Conservation (phyloP, 495 filamentous ascomycete genomes). For the Penicilliopsis zonata region DNA sequence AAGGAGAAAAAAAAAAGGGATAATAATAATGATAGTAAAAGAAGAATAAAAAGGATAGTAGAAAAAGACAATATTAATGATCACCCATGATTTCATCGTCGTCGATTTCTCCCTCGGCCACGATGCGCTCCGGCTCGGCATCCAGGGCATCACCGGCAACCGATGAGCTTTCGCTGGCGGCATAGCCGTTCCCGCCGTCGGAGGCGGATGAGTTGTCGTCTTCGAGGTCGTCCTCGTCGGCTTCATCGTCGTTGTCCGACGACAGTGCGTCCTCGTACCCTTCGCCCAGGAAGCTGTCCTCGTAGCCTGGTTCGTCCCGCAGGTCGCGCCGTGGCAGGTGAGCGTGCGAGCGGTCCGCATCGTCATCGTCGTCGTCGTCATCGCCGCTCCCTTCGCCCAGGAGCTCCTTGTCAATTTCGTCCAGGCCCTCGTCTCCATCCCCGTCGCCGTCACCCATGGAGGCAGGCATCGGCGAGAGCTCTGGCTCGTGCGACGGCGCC, state of each 20-base stretch:
- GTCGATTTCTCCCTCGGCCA: slow-evolving; percentile 8
- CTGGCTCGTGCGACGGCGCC: slow-evolving; percentile 11
- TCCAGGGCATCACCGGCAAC: slow-evolving; percentile 6
- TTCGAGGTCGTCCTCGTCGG: slow-evolving; percentile 23
- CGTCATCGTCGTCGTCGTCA: slow-evolving; percentile 16
- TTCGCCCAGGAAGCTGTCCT: slow-evolving; percentile 16
- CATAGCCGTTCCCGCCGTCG: slow-evolving; percentile 28
- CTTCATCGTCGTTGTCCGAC: slow-evolving; percentile 18
- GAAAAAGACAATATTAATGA: slow-evolving; percentile 6
- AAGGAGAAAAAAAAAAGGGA: too few relatives aligned
- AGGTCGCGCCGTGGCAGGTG: slow-evolving; percentile 7
- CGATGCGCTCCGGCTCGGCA: slow-evolving; percentile 6
- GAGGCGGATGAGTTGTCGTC: slow-evolving; percentile 32
- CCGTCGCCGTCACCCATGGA: slow-evolving; percentile 4
- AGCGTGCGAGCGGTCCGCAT: background rate
- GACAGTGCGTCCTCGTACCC: slow-evolving; percentile 13
- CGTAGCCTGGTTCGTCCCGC: slow-evolving; percentile 12
- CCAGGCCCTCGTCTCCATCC: slow-evolving; percentile 24
- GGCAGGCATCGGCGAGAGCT: slow-evolving; percentile 8
- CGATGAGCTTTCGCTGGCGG: slow-evolving; percentile 27
- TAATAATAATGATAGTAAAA: too few relatives aligned
- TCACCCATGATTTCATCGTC: slow-evolving; percentile 24
- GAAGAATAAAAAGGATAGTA: too few relatives aligned
- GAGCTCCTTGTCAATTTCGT: slow-evolving; percentile 40
- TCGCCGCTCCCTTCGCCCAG: slow-evolving; percentile 37